A percentile compares a stretch with the other conserved stretches of the same genome.
Conservation (phyloP, 2,329 filamentous ascomycete genomes). For the Purpureocillium lavendulum region DNA sequence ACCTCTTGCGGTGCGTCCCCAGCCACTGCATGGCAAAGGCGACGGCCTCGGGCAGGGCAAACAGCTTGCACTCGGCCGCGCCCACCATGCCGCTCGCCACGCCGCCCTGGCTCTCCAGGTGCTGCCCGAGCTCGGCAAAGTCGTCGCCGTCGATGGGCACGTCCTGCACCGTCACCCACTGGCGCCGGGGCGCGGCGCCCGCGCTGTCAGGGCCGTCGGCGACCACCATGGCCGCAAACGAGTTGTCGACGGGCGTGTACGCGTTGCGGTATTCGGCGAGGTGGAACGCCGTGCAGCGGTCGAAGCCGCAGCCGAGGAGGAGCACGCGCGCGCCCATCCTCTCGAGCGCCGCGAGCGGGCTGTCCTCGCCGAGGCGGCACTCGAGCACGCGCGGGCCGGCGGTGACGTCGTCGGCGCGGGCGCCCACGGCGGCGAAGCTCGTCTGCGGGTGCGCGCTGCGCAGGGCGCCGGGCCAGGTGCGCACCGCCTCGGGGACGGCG, state of each 20-base stretch:
- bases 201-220: not conserved
- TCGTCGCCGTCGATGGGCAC: conserved; percentile 2
- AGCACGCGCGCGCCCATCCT: conserved; percentile 6
- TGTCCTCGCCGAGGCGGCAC: conserved; percentile 3
- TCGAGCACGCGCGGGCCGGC: not conserved
- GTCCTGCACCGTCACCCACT: conserved; percentile 7
- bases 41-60: no score
- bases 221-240: conserved; percentile 6
- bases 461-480: conserved; percentile 9
- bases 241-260: conserved; percentile 1
- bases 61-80: no score
- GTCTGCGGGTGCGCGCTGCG: conserved; percentile 12
- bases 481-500: conserved; percentile 3
- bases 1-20: no score
- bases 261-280: conserved; percentile 7
- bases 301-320: conserved; percentile 7
- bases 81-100: no score
- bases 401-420: conserved; percentile 4
- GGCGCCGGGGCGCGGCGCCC: not conserved
- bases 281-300: conserved; percentile 9
- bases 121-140: conserved; percentile 5
- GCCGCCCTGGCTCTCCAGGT: conserved; percentile 1
- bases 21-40: no score
- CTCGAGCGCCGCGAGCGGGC: conserved; percentile 3
- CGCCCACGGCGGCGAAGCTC: conserved; percentile 6